Evolutionary conservation across 1,284 basidiomycete genomes (phyloP).

Genomic region (Volvariella surrecta): DNA sequence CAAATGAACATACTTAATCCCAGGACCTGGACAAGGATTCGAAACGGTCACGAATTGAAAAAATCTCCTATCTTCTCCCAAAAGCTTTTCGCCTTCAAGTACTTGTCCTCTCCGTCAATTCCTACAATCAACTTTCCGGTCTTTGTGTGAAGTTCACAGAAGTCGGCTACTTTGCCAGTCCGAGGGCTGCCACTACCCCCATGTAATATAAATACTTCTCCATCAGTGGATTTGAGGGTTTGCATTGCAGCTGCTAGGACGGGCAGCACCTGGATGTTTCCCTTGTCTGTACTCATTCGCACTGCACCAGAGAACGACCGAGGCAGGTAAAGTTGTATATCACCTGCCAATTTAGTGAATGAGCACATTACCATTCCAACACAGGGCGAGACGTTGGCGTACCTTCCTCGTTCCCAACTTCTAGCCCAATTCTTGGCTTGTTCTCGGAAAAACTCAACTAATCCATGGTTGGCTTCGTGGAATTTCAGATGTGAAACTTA

Average conservation of each 20-base stretch:
- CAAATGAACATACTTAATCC: background rate
- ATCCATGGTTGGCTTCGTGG: no score
- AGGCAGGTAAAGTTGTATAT: conserved; percentile 27
- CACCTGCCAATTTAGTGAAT: conserved; percentile 17
- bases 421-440: conserved; percentile 26
- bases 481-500: no score
- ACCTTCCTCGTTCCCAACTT: conserved; percentile 26
- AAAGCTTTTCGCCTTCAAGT: conserved; percentile 21
- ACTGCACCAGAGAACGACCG: conserved; percentile 29
- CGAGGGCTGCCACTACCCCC: no score
- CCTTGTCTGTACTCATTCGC: conserved; percentile 26
- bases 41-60: conserved; percentile 1
- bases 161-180: conserved; percentile 19
- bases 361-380: background rate
- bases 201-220: no score
- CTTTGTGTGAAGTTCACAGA: conserved; percentile 26
- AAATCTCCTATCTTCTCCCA: conserved; percentile 26
- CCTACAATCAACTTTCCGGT: conserved; percentile 29
- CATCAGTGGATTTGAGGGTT: conserved; percentile 19
- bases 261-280: conserved; percentile 25
- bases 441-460: conserved; percentile 18
- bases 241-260: conserved; percentile 22
- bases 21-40: background rate
- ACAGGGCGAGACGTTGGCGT: conserved; percentile 9
- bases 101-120: conserved; percentile 26